phyloP scores from a whole-genome alignment of 345 rosid species.

The Lenwebbia sp. region DNA sequence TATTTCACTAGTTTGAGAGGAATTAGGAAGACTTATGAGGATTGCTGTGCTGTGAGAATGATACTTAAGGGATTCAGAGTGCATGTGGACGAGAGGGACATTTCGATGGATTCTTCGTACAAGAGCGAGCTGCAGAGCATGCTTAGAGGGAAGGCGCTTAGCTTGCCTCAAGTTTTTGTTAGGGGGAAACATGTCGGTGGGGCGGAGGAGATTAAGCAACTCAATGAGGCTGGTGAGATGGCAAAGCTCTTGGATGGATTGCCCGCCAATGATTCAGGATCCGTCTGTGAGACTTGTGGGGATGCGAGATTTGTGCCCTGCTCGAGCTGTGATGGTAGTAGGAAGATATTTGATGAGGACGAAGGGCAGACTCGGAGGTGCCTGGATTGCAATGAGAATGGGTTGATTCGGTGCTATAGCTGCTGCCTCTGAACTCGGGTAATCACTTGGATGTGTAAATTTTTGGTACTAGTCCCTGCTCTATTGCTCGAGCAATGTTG shows the following conservation, averaged over 20 bases:
- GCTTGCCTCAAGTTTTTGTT: slow-evolving; percentile 29
- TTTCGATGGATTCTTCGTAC: slow-evolving; percentile 25
- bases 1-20: slow-evolving; percentile 28
- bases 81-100: slow-evolving; percentile 27
- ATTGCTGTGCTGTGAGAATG: slow-evolving; percentile 28
- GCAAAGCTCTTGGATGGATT: slow-evolving; percentile 21
- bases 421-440: slow-evolving; percentile 15
- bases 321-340: slow-evolving; percentile 28
- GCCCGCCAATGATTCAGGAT: slow-evolving; percentile 11
- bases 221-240: slow-evolving; percentile 30
- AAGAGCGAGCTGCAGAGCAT: slow-evolving; percentile 22
- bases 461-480: neutral
- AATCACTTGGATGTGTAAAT: neutral
- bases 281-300: slow-evolving; percentile 29
- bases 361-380: slow-evolving; percentile 21
- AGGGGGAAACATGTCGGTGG: slow-evolving; percentile 32
- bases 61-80: slow-evolving; percentile 30
- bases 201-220: slow-evolving; percentile 28
- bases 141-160: slow-evolving; percentile 8
- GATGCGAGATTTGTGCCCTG: slow-evolving; percentile 39
- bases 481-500: neutral
- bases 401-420: slow-evolving; percentile 32
- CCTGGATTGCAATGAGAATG: slow-evolving; percentile 35
- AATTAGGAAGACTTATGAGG: slow-evolving; percentile 29
- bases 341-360: slow-evolving; percentile 28